Evolutionary conservation across 75 land plant genomes (phyloP), one percentile per base, ranked within the genome.

Genomic region (Ceratopteris richardii): DNA sequence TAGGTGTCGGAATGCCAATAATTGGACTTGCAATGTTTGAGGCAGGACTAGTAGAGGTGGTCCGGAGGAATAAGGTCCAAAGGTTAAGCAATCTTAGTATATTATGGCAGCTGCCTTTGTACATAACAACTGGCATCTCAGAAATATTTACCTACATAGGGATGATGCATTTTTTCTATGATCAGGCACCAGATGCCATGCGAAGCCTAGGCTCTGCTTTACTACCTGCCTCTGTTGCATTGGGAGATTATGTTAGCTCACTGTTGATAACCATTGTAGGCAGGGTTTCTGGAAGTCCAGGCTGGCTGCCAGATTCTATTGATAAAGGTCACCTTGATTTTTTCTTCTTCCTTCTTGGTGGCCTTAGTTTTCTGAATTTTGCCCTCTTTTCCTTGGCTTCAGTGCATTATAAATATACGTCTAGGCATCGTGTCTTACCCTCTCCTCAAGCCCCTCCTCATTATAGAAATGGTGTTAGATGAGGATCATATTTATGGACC

Each of bases 341-440:
- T 39, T 85, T 85, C 54, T 85, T 75, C 63, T 79, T 72, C 64
- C 64, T 79, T 1, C 66, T 85, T 17, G 82, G 85, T 2, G 68
- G 23, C 0, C 68, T 82, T 0, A 69, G 73, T 0, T 64, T 56
- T 10, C n/a, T 79, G 9, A 81, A 85, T 60, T 76, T 82, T 25
- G 44, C 18, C 51, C 19, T 48, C 19, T 48, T 48, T 19, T 18
- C 6, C 18, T 18, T 48, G 19, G 51, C 51, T 11, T 9, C 51
- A 19, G 6, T 18, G 18, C 18, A 19, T 21, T 48, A 48, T 18
- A 11, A 19, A 11, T 48, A 48, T 21, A 48, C 51, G 6, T 14
- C 4, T 5, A 14, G 18, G 21, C 51, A 48, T 9, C 21, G 20
- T 13, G 6, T 48, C 18, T 19, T 21, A 19, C 51, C 51, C 42